Percentiles rank a stretch among this genome's conserved stretches.
Evolutionary conservation across 495 filamentous ascomycete genomes (phyloP).

Genomic region (Cercophora sp.): DNA sequence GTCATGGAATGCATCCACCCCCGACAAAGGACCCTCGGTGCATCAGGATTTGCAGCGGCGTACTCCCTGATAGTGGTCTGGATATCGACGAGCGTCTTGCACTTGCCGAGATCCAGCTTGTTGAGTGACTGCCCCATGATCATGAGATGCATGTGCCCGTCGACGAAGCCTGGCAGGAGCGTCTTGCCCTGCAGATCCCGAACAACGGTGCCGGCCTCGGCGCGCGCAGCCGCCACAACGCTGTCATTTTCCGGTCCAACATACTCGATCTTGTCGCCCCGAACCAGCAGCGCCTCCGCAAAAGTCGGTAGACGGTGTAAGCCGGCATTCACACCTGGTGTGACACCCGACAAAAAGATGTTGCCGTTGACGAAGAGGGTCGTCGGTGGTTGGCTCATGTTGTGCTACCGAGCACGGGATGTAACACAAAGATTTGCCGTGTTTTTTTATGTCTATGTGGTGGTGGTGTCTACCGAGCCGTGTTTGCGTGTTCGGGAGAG

Average conservation of each 20-base stretch:
- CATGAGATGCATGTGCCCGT: constrained; percentile 61
- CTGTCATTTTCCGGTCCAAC: constrained; percentile 42
- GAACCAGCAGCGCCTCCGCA: constrained; percentile 34
- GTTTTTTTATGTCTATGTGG: too few species aligned
- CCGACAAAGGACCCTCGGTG: constrained; percentile 50
- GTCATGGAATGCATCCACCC: constrained; percentile 62
- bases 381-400: constrained; percentile 16
- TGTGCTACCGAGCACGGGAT: too few species aligned
- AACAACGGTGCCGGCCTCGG: constrained; percentile 30
- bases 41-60: constrained; percentile 45
- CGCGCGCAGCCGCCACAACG: constrained; percentile 26
- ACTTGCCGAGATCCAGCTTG: constrained; percentile 52
- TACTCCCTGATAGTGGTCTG: constrained; percentile 45
- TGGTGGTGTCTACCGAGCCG: too few species aligned
- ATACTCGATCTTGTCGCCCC: constrained; percentile 30
- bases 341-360: constrained; percentile 22
- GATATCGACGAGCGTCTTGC: constrained; percentile 54
- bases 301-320: constrained; percentile 30
- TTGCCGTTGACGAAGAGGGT: constrained; percentile 33
- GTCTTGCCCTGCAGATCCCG: constrained; percentile 46
- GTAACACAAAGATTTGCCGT: too few species aligned
- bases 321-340: constrained; percentile 26
- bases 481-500: too few species aligned
- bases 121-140: constrained; percentile 56
- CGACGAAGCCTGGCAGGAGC: constrained; percentile 61